Conservation (phyloP, 495 filamentous ascomycete species). For the Penicillium goetzii region DNA sequence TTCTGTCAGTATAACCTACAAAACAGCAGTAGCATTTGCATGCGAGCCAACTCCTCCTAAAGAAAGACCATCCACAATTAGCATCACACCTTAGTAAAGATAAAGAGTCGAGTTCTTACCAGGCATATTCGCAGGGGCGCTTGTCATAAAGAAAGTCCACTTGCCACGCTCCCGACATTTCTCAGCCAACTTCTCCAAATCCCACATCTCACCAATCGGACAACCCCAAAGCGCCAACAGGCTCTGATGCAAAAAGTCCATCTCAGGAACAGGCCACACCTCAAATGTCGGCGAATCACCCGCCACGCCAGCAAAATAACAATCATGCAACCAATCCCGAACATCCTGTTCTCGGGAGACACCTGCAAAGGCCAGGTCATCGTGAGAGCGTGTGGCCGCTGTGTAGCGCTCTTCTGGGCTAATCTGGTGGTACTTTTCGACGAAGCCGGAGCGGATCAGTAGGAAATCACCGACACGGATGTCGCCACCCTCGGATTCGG, state of each 20-base stretch:
- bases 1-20: too few species aligned
- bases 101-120: slow-evolving; percentile 32
- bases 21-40: slow-evolving; percentile 50
- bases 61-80: neutral
- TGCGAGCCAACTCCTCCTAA: slow-evolving; percentile 31
- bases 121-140: slow-evolving; percentile 59
- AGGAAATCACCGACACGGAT: slow-evolving; percentile 69
- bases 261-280: slow-evolving; percentile 58
- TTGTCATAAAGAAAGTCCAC: slow-evolving; percentile 72
- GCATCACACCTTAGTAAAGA: neutral
- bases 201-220: slow-evolving; percentile 64
- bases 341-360: slow-evolving; percentile 60
- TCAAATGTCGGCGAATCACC: slow-evolving; percentile 66
- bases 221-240: slow-evolving; percentile 67
- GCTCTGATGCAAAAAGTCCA: slow-evolving; percentile 61
- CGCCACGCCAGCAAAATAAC: slow-evolving; percentile 65
- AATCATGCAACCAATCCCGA: slow-evolving; percentile 67
- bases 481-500: slow-evolving; percentile 58
- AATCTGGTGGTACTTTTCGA: slow-evolving; percentile 56
- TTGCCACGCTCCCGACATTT: slow-evolving; percentile 54
- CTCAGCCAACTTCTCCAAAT: slow-evolving; percentile 55
- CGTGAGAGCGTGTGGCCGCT: slow-evolving; percentile 46
- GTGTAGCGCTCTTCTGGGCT: slow-evolving; percentile 41
- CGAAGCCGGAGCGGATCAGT: slow-evolving; percentile 68
- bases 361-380: slow-evolving; percentile 58